Evolutionary conservation across 75 land plant genomes (phyloP).

Genomic region (Chamaecyparis obtusa): DNA sequence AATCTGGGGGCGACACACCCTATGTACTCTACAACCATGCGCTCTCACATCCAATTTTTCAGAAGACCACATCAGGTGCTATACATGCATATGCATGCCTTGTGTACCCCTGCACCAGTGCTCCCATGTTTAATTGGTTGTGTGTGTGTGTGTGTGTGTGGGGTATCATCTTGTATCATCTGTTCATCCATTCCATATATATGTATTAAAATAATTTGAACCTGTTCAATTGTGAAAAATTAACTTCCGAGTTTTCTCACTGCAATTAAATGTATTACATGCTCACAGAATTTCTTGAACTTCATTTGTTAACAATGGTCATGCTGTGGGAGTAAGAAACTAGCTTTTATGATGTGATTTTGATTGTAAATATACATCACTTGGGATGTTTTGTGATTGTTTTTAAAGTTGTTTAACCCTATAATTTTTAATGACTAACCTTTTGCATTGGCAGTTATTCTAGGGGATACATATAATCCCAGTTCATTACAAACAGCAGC

Average conservation of each 20-base stretch:
- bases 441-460: slow-evolving; percentile 29
- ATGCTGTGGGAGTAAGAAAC: background rate
- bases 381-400: background rate
- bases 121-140: too few species aligned
- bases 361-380: background rate
- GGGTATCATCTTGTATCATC: background rate
- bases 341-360: background rate
- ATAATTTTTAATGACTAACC: background rate
- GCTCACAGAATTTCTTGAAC: background rate
- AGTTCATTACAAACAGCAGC: slow-evolving; percentile 33
- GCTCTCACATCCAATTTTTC: too few species aligned
- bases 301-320: background rate
- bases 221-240: background rate
- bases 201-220: too few species aligned
- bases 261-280: background rate
- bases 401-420: background rate
- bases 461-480: slow-evolving; percentile 47
- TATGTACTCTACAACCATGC: too few species aligned
- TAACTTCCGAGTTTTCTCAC: background rate
- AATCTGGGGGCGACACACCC: too few species aligned
- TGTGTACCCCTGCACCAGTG: too few species aligned
- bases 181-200: background rate
- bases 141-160: too few species aligned
- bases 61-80: too few species aligned
- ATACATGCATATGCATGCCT: too few species aligned